Evolutionary conservation across 768 basidiomycete species (phyloP).

Genomic region (Holtermannia corniformis): DNA sequence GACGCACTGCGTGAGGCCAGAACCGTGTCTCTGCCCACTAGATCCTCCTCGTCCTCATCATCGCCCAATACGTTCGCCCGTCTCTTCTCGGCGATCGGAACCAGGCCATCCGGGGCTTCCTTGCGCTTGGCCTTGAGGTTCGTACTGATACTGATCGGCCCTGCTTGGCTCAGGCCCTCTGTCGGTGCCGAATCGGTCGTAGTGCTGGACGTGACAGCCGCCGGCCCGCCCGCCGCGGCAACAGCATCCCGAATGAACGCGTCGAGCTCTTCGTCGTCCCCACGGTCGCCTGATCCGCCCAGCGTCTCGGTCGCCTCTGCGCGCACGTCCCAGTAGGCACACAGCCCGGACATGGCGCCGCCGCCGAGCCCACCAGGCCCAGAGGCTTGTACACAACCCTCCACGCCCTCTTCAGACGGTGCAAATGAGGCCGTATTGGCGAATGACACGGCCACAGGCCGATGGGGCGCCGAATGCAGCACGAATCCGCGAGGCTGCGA

Average conservation of each 20-base stretch:
- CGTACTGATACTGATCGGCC: constrained; percentile 2
- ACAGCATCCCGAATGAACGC: constrained; percentile 2
- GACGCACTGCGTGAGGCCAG: constrained; percentile 32
- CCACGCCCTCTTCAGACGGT: constrained; percentile 41
- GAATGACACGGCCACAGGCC: constrained; percentile 83
- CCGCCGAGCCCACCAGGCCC: constrained; percentile 26
- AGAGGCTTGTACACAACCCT: constrained; percentile 17
- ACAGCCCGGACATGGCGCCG: constrained; percentile 21
- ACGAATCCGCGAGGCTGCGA: constrained; percentile 88
- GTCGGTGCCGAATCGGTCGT: no score
- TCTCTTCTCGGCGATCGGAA: constrained; percentile 6
- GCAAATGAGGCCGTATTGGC: constrained; percentile 86
- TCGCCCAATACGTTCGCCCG: constrained; percentile 17
- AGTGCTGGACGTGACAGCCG: no score
- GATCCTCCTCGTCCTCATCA: constrained; percentile 30
- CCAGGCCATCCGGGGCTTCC: constrained; percentile 14
- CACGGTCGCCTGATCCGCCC: constrained; percentile 2
- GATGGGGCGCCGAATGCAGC: constrained; percentile 55
- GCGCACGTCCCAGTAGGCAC: constrained; percentile 77
- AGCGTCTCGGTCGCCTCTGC: constrained; percentile 43
- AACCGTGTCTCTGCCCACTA: constrained; percentile 26
- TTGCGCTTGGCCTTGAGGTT: constrained; percentile 18
- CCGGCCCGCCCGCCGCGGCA: background rate
- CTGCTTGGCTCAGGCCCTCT: background rate
- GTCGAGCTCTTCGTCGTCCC: constrained; percentile 12